Conservation (phyloP, 2,329 filamentous ascomycete genomes). For the Paraconiothyrium sp. region DNA sequence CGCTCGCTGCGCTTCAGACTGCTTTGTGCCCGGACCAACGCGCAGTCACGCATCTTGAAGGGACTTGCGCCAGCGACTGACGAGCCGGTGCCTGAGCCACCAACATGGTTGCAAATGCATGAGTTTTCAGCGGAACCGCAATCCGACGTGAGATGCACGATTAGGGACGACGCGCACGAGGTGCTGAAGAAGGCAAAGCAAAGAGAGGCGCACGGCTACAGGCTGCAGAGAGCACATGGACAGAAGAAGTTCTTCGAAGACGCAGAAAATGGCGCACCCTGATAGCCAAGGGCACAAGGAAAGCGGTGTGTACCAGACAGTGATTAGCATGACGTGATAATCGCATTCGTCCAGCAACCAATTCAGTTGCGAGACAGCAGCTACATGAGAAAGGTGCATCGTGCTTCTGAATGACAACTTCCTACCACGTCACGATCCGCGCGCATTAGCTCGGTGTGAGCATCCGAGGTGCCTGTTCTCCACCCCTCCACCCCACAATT, state of each 20-base stretch:
- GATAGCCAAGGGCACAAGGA: neutral
- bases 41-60: constrained; percentile 40
- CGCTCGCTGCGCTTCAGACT: constrained; percentile 36
- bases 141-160: constrained; percentile 13
- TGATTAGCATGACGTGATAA: neutral
- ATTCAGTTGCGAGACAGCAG: neutral
- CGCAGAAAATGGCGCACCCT: constrained; percentile 5
- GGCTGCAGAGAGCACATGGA: constrained; percentile 26
- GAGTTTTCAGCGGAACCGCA: constrained; percentile 32
- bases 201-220: constrained; percentile 27
- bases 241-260: constrained; percentile 30
- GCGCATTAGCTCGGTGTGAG: neutral
- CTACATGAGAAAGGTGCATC: neutral
- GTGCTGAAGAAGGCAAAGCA: constrained; percentile 28
- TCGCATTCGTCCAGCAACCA: neutral
- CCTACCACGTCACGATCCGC: constrained; percentile 11
- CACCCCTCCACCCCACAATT: constrained; percentile 3
- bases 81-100: constrained; percentile 34
- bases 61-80: constrained; percentile 35
- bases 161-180: constrained; percentile 20
- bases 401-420: neutral
- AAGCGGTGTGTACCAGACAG: neutral
- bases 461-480: constrained; percentile 5
- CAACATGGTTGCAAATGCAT: constrained; percentile 39
- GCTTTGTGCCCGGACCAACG: constrained; percentile 41